Evolutionary conservation across 371 early-diverging fungal species (phyloP).

Genomic region (Thermomucor indicae-seudaticae): DNA sequence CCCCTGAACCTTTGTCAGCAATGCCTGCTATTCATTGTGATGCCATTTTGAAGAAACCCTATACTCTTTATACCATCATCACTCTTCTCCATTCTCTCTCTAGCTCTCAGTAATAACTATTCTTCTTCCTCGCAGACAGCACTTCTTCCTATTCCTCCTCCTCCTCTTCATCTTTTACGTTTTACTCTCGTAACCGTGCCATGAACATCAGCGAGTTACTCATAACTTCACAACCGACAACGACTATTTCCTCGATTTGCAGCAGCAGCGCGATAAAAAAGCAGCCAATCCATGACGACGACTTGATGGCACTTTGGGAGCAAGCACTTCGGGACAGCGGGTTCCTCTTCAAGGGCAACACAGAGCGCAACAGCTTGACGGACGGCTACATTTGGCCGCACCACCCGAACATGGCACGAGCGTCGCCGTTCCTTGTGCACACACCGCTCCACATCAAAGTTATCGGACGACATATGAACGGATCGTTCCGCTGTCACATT

Average conservation of each 20-base stretch:
- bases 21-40: too few relatives aligned
- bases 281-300: slow-evolving; percentile 9
- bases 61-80: too few relatives aligned
- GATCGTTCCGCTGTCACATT: slow-evolving; percentile 41
- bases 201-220: background rate
- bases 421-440: slow-evolving; percentile 3
- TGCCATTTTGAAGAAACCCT: too few relatives aligned
- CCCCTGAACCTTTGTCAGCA: too few relatives aligned
- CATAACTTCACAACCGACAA: background rate
- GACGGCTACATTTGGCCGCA: slow-evolving; percentile 21
- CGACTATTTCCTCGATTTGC: background rate
- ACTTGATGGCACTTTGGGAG: slow-evolving; percentile 26
- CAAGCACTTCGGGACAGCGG: slow-evolving; percentile 15
- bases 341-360: slow-evolving; percentile 10
- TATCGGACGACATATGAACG: slow-evolving; percentile 40
- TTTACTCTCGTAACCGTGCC: too few relatives aligned
- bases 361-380: slow-evolving; percentile 30
- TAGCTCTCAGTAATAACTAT: too few relatives aligned
- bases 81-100: too few relatives aligned
- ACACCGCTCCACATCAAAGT: slow-evolving; percentile 40
- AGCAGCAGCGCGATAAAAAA: background rate
- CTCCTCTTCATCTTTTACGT: too few relatives aligned
- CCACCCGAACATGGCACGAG: slow-evolving; percentile 10
- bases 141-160: too few relatives aligned
- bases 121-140: too few relatives aligned